A percentile compares a stretch with the other conserved stretches of the same genome.
Conservation (phyloP, 805 yeast genomes). For the Saccharomyces kudriavzevii region DNA sequence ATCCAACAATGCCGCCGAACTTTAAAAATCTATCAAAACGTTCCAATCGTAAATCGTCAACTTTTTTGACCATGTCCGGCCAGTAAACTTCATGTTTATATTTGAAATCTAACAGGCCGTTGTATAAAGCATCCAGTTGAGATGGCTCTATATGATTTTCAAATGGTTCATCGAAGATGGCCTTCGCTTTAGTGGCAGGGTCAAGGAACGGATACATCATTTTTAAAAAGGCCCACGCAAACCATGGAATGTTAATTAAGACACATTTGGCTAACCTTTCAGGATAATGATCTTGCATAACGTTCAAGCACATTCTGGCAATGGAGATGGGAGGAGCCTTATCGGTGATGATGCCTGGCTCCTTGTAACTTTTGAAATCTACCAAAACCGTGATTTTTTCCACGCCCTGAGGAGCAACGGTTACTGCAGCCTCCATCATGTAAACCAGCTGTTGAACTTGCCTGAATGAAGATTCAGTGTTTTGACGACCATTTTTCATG, state of each 20-base stretch:
- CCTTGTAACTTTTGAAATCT: slow-evolving; percentile 42
- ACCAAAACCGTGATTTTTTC: slow-evolving; percentile 47
- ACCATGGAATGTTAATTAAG: slow-evolving; percentile 50
- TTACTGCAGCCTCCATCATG: slow-evolving; percentile 47
- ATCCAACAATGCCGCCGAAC: slow-evolving; percentile 43
- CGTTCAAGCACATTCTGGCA: slow-evolving; percentile 42
- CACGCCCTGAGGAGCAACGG: slow-evolving; percentile 51
- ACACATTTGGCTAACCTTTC: slow-evolving; percentile 49
- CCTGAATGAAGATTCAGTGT: slow-evolving; percentile 42
- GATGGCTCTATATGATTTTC: slow-evolving; percentile 45
- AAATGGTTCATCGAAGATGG: slow-evolving; percentile 51
- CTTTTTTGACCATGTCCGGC: slow-evolving; percentile 41
- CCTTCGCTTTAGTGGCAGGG: slow-evolving; percentile 50
- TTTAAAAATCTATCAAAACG: slow-evolving; percentile 33
- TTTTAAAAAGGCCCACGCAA: slow-evolving; percentile 48
- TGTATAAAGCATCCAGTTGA: slow-evolving; percentile 44
- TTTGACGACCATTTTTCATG: slow-evolving; percentile 47
- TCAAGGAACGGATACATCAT: slow-evolving; percentile 51
- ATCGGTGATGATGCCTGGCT: slow-evolving; percentile 29
- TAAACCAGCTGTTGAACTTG: slow-evolving; percentile 51
- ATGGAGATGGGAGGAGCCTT: slow-evolving; percentile 44
- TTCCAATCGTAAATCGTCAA: slow-evolving; percentile 31
- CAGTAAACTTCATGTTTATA: slow-evolving; percentile 48
- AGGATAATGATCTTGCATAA: slow-evolving; percentile 51
- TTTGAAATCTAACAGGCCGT: slow-evolving; percentile 40